These are phyloP conservation scores for Isoetes engelmannii DNA, from an alignment of 83 land plant species.

Conservation along the genomic window DNA sequence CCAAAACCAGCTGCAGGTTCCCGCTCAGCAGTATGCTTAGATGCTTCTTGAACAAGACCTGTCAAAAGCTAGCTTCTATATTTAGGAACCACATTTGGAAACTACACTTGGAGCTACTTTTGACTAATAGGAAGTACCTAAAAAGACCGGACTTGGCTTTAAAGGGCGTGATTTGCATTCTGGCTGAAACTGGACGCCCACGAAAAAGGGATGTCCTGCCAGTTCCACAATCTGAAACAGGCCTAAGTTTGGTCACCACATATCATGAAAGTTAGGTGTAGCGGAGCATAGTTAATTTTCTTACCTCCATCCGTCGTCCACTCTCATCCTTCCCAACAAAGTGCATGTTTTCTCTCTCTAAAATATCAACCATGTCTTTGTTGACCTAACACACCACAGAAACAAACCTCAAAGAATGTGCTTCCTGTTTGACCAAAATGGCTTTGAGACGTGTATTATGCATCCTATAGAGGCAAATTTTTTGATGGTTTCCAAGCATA, in stretches of 20 bases:
- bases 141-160: not conserved
- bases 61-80: too few species aligned
- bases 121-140: not conserved
- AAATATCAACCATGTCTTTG: constrained; percentile 56
- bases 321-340: constrained; percentile 89
- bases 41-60: too few species aligned
- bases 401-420: too few species aligned
- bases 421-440: not conserved
- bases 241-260: not conserved
- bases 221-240: not conserved
- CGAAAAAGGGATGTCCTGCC: not conserved
- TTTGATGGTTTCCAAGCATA: too few species aligned
- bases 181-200: constrained; percentile 2
- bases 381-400: constrained; percentile 48
- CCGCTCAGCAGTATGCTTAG: too few species aligned
- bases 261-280: not conserved
- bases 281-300: not conserved
- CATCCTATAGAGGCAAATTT: too few species aligned
- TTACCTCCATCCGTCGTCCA: constrained; percentile 73
- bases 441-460: too few species aligned
- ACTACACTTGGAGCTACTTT: too few species aligned
- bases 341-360: constrained; percentile 66
- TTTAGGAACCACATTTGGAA: too few species aligned
- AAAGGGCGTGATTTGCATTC: not conserved
- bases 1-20: too few species aligned